Base-by-base conservation (phyloP, 306 rosid species). In the Quercus gilva region DNA sequence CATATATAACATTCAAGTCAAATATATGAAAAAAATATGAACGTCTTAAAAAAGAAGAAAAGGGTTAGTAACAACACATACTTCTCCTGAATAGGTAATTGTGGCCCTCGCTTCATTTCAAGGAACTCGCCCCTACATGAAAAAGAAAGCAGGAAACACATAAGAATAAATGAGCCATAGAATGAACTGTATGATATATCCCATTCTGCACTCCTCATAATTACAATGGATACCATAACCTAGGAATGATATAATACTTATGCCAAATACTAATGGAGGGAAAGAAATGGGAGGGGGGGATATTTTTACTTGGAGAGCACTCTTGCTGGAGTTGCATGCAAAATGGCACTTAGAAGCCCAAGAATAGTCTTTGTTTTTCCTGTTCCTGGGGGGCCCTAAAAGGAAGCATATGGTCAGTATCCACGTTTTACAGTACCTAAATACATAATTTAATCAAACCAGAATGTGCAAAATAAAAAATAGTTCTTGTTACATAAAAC, bases 321-420 rank as follows among this genome's bases (percentile, higher is more conserved):
- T 85, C 97, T 91, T 37, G 92, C 82, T 71, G 99, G 99, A 81
- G 91, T 88, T 41, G 99, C 93, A 89, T 94, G 99, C 83, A 94
- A 88, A 86, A 94, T 92, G 78, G 94, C 87, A 69, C 99, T 94
- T 37, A 94, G 94, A 86, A 94, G 86, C 80, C 93, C 99, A 80
- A 94, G 97, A 80, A 91, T 92, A 78, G 99, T 91, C 76, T 94
- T 97, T 75, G 99, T 94, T 86, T 94, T 94, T 79, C 97, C 99
- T 71, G 99, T 94, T 79, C 99, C 97, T 82, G 99, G 99, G 83
- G 99, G 99, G 11, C 99, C 99, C 99, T 94, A 84, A 78, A 87
- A 85, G 83, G 56, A 77, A 74, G 74, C 65, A 61, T 64, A 60
- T 55, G 75, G 71, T 89, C 85, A 91, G 64, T 15, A 77, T 76